Evolutionary conservation across 1,284 basidiomycete genomes (phyloP).

Genomic region (Pisolithus thermaeus): DNA sequence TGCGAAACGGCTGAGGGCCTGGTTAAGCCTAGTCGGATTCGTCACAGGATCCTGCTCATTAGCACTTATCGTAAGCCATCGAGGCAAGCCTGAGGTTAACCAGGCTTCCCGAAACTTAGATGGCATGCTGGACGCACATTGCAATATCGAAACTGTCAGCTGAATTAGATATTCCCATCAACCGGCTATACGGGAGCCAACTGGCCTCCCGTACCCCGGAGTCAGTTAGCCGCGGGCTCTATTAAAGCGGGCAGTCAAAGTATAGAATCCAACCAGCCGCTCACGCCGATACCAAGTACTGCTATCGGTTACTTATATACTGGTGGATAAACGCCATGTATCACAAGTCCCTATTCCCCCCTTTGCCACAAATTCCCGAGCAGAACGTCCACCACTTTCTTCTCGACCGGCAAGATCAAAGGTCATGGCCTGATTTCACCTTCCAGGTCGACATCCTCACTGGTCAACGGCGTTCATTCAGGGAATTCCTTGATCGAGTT

Average conservation of each 20-base stretch:
- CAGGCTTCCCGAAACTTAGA: too few relatives aligned
- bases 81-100: too few relatives aligned
- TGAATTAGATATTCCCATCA: background rate
- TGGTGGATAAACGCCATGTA: conserved; percentile 22
- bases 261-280: background rate
- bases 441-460: conserved; percentile 54
- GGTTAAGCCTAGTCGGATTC: too few relatives aligned
- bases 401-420: conserved; percentile 49
- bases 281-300: background rate
- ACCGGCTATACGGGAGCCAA: conserved; percentile 1
- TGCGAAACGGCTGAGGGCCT: too few relatives aligned
- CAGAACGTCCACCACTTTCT: conserved; percentile 54
- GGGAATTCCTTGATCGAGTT: conserved; percentile 46
- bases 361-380: conserved; percentile 34
- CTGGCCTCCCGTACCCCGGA: background rate
- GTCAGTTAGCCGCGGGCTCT: background rate
- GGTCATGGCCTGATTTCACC: conserved; percentile 47
- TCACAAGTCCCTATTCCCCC: conserved; percentile 35
- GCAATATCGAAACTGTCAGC: background rate
- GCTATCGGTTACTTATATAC: too few relatives aligned
- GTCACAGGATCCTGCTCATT: too few relatives aligned
- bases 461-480: conserved; percentile 39
- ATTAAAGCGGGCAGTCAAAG: background rate
- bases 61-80: too few relatives aligned
- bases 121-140: background rate